These are phyloP conservation scores for Sporothrix curviconia DNA, from an alignment of 2,329 filamentous ascomycete species.

Conservation along the genomic window DNA sequence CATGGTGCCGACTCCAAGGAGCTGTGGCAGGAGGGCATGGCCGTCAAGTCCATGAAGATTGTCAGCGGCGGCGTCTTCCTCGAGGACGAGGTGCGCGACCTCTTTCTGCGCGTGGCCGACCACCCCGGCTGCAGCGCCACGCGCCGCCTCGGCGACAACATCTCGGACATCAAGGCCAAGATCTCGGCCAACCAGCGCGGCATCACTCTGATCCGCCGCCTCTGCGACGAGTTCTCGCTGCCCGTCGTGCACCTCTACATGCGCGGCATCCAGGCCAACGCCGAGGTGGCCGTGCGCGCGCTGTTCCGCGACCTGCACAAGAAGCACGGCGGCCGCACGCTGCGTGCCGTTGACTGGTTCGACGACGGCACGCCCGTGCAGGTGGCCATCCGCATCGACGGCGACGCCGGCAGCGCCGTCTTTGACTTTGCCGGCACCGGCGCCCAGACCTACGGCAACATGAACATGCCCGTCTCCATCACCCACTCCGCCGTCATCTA, in stretches of 20 bases:
- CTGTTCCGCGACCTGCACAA: constrained; percentile 59
- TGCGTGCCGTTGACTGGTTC: constrained; percentile 33
- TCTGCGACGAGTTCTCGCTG: constrained; percentile 69
- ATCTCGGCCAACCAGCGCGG: constrained; percentile 70
- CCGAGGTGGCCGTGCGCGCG: constrained; percentile 63
- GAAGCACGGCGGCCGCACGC: constrained; percentile 35
- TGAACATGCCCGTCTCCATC: constrained; percentile 17
- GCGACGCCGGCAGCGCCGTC: constrained; percentile 26
- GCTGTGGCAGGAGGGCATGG: constrained; percentile 58
- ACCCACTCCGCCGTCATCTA: constrained; percentile 32
- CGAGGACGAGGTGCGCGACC: constrained; percentile 64
- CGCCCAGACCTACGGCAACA: constrained; percentile 15
- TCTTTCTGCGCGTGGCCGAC: constrained; percentile 60
- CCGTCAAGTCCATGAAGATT: constrained; percentile 61
- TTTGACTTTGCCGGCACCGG: constrained; percentile 34
- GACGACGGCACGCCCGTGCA: constrained; percentile 33
- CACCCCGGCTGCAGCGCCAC: constrained; percentile 63
- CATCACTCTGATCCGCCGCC: constrained; percentile 61
- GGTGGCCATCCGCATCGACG: constrained; percentile 28
- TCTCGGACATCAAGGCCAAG: constrained; percentile 70
- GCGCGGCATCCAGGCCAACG: constrained; percentile 69
- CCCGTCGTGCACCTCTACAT: constrained; percentile 68
- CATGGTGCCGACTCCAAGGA: constrained; percentile 69
- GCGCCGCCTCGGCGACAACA: constrained; percentile 64
- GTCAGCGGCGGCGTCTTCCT: constrained; percentile 72